These are phyloP conservation scores for Noccaea caerulescens DNA, from an alignment of 345 rosid genomes.

Conservation along the genomic window DNA sequence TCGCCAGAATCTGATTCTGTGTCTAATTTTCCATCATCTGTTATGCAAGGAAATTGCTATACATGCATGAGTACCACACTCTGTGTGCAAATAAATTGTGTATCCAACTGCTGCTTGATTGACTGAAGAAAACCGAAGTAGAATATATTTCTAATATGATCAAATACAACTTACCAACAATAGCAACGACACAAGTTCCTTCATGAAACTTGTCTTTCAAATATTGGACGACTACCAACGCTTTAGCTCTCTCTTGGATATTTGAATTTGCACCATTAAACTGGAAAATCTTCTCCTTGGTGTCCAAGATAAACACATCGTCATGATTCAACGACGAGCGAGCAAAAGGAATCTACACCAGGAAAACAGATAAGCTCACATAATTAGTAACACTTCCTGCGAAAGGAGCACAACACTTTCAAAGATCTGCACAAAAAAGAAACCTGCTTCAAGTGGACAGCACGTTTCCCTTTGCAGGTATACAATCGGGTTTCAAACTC, in stretches of 20 bases:
- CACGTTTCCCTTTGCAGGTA: constrained; percentile 88
- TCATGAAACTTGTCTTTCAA: constrained; percentile 89
- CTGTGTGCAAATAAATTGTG: constrained; percentile 4
- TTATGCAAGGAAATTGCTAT: constrained; percentile 37
- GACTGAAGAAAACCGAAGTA: not conserved
- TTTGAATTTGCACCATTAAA: constrained; percentile 98
- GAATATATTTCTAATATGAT: constrained; percentile 23
- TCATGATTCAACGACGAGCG: constrained; percentile 96
- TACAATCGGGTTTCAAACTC: constrained; percentile 86
- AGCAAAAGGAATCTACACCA: constrained; percentile 84
- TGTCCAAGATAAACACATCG: constrained; percentile 95
- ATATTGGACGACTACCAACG: constrained; percentile 92
- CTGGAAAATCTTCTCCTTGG: constrained; percentile 84
- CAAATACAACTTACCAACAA: constrained; percentile 67
- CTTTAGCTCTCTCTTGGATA: constrained; percentile 98
- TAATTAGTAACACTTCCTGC: constrained; percentile 22
- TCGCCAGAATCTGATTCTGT: constrained; percentile 96
- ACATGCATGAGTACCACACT: constrained; percentile 31
- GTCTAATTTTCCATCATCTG: constrained; percentile 92
- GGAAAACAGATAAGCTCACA: constrained; percentile 39
- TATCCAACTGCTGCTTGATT: constrained; percentile 26
- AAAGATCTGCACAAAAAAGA: constrained; percentile 22
- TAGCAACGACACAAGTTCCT: constrained; percentile 78
- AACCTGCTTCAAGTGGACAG: constrained; percentile 96
- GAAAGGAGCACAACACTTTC: constrained; percentile 18